Conservation (phyloP, 2,329 filamentous ascomycete species). For the Xylaria sp. region DNA sequence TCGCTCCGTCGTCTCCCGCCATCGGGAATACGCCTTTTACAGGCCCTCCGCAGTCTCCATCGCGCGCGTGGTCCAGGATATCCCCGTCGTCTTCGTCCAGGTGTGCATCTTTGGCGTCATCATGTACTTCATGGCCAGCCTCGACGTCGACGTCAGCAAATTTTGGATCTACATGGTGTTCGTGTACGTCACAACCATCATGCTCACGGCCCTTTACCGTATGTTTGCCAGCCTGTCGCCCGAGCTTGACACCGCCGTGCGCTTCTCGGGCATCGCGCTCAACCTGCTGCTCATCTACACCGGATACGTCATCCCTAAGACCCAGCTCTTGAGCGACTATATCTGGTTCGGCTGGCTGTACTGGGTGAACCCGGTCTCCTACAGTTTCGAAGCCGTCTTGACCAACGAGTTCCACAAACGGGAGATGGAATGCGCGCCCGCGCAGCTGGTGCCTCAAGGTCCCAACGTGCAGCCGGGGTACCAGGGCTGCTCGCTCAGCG, state of each 20-base stretch:
- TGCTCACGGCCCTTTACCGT: constrained; percentile 37
- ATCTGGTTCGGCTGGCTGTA: constrained; percentile 74
- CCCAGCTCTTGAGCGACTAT: constrained; percentile 57
- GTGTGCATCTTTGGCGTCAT: constrained; percentile 69
- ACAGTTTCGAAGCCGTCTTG: constrained; percentile 65
- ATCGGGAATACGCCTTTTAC: constrained; percentile 54
- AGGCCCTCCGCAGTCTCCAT: constrained; percentile 59
- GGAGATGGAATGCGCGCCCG: constrained; percentile 50
- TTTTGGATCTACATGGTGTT: constrained; percentile 70
- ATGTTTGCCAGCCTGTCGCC: constrained; percentile 38
- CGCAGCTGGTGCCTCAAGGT: constrained; percentile 51
- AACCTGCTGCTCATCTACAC: constrained; percentile 69
- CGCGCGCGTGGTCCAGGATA: constrained; percentile 60
- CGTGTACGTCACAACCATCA: constrained; percentile 41
- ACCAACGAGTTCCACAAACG: constrained; percentile 58
- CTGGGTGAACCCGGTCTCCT: constrained; percentile 67
- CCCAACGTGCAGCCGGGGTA: constrained; percentile 44
- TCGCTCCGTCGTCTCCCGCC: constrained; percentile 59
- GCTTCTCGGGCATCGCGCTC: constrained; percentile 57
- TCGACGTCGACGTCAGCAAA: constrained; percentile 66
- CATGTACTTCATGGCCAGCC: constrained; percentile 77
- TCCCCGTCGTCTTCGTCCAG: constrained; percentile 65
- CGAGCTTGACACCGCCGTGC: constrained; percentile 62
- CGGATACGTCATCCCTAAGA: constrained; percentile 64
- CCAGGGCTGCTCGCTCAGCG: constrained; percentile 59